These are phyloP conservation scores for Leishmania aethiopica DNA, from an alignment of 208 protist genomes.

Conservation along the genomic window DNA sequence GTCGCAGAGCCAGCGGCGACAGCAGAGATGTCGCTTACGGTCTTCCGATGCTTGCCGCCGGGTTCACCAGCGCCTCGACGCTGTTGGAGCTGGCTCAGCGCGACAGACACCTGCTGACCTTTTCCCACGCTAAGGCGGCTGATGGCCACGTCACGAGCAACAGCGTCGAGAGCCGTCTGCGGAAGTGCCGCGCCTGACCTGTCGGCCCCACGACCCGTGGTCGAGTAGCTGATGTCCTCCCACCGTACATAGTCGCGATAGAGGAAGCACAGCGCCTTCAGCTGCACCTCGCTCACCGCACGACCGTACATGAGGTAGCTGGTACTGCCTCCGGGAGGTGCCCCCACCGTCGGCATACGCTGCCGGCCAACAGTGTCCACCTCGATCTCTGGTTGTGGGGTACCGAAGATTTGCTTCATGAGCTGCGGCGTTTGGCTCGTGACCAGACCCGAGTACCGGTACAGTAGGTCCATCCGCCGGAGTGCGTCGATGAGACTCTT, in stretches of 20 bases:
- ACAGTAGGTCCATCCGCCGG: slow-evolving; percentile 62
- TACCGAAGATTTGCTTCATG: slow-evolving; percentile 73
- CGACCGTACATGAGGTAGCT: slow-evolving; percentile 68
- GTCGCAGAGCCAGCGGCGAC: neutral
- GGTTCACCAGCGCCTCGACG: neutral
- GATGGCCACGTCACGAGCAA: slow-evolving; percentile 23
- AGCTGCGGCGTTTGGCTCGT: slow-evolving; percentile 52
- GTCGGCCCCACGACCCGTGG: slow-evolving; percentile 22
- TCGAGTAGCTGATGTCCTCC: slow-evolving; percentile 85
- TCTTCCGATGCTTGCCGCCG: neutral
- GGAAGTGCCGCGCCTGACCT: neutral
- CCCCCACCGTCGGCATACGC: slow-evolving; percentile 68
- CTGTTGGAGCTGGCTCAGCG: slow-evolving; percentile 14
- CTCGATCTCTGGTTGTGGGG: slow-evolving; percentile 64
- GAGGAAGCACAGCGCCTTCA: slow-evolving; percentile 69
- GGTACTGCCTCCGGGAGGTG: slow-evolving; percentile 43
- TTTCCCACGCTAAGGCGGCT: slow-evolving; percentile 20
- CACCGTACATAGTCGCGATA: slow-evolving; percentile 79
- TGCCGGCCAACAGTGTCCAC: slow-evolving; percentile 69
- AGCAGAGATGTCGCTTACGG: neutral
- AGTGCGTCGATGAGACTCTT: slow-evolving; percentile 68
- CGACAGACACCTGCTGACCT: slow-evolving; percentile 13
- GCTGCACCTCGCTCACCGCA: slow-evolving; percentile 63
- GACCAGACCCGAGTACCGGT: slow-evolving; percentile 70
- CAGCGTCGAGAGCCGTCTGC: slow-evolving; percentile 6